phyloP scores from a whole-genome alignment of 2,329 filamentous ascomycete species.

The Cordyceps militaris region DNA sequence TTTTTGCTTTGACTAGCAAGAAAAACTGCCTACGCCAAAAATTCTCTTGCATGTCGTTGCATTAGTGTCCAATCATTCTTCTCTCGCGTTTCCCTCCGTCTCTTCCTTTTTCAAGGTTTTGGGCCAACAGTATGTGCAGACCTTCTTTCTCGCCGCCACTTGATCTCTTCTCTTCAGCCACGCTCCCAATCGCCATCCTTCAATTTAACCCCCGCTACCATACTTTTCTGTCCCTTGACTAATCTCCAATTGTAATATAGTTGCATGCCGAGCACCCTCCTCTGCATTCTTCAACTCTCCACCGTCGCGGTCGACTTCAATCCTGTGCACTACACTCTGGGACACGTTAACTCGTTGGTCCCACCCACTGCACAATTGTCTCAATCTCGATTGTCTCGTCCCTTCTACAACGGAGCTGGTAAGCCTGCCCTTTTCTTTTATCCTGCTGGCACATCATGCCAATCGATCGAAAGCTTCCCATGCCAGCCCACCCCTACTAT shows the following conservation, averaged over 20 bases:
- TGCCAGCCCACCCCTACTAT: constrained; percentile 22
- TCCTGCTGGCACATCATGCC: constrained; percentile 16
- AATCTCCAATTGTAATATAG: constrained; percentile 21
- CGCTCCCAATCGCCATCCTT: constrained; percentile 15
- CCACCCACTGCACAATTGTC: constrained; percentile 43
- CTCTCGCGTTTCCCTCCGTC: constrained; percentile 15
- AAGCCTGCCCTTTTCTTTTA: constrained; percentile 34
- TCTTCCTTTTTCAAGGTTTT: constrained; percentile 15
- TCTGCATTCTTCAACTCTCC: constrained; percentile 32
- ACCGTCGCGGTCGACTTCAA: constrained; percentile 36
- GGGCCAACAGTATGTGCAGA: constrained; percentile 36
- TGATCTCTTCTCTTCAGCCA: constrained; percentile 24
- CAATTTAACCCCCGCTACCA: constrained; percentile 20
- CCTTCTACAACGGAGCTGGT: constrained; percentile 41
- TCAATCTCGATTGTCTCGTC: constrained; percentile 40
- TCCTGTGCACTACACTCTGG: constrained; percentile 41
- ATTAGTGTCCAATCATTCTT: constrained; percentile 6
- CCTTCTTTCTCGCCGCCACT: constrained; percentile 22
- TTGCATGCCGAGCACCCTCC: constrained; percentile 30
- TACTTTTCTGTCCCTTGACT: constrained; percentile 29
- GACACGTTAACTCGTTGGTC: constrained; percentile 61
- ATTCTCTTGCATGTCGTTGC: constrained; percentile 9
- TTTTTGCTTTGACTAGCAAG: constrained; percentile 10
- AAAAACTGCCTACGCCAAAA: neutral
- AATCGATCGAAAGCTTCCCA: constrained; percentile 21